Percentiles rank a stretch among this genome's conserved stretches.
These are phyloP conservation scores for Coemansia sp. DNA, from an alignment of 192 early-diverging fungal genomes.

Conservation along the genomic window DNA sequence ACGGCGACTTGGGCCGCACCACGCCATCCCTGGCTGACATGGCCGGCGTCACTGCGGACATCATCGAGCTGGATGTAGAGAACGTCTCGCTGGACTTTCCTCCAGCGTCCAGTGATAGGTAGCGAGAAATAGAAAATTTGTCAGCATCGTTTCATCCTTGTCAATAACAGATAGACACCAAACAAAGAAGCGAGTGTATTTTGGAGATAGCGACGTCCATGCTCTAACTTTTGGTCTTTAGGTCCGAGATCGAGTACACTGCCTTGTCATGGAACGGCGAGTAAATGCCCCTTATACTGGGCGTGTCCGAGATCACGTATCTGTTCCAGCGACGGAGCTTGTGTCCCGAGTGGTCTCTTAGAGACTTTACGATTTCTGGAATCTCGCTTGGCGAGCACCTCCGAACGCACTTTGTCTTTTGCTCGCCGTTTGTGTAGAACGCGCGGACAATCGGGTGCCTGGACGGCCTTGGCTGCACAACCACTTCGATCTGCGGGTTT, in stretches of 20 bases:
- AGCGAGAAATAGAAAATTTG: neutral
- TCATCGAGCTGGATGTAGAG: constrained; percentile 81
- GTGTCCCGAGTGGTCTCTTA: constrained; percentile 65
- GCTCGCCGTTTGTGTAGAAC: constrained; percentile 59
- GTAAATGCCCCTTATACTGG: constrained; percentile 79
- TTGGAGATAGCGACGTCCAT: neutral
- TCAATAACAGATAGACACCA: neutral
- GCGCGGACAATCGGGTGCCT: constrained; percentile 72
- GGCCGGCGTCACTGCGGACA: constrained; percentile 63
- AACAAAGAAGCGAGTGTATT: neutral
- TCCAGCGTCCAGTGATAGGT: constrained; percentile 24
- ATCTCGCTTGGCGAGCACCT: constrained; percentile 62
- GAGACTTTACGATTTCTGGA: constrained; percentile 56
- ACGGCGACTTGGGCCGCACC: constrained; percentile 88
- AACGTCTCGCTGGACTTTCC: constrained; percentile 87
- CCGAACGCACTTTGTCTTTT: constrained; percentile 60
- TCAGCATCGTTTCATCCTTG: neutral
- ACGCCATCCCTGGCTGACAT: constrained; percentile 65
- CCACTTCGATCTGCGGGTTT: constrained; percentile 76
- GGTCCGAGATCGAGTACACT: constrained; percentile 58
- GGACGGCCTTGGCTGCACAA: constrained; percentile 70
- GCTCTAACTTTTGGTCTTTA: constrained; percentile 6
- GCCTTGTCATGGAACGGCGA: constrained; percentile 71
- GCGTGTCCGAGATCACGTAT: constrained; percentile 72
- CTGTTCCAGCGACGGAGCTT: constrained; percentile 61